Evolutionary conservation across 441 rosid species (phyloP), one percentile per base, ranked within the genome.

Genomic region (Brassica hybrid): DNA sequence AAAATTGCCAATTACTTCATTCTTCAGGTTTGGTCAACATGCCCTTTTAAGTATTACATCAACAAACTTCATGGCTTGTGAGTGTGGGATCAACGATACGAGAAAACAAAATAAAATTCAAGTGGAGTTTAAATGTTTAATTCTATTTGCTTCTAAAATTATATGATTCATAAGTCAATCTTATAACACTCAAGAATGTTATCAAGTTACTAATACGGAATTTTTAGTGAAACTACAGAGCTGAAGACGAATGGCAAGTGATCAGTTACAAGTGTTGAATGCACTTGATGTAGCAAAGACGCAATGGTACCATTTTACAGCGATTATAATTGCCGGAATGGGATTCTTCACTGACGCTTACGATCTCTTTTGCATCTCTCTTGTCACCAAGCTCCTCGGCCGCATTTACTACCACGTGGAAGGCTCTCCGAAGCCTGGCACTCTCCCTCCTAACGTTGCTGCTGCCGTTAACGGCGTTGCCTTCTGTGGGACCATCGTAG

Each of bases 101-200:
- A 62, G 68, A 30, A 34, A 34, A 34, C 9, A 34, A 32, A 41
- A 12, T 3, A n/a, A 67, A n/a, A 50, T 48, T 19, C 59, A 58
- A 60, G 56, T 43, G 59, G 30, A 13, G 32, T 23, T 17, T 76
- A 57, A 70, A 36, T 34, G 54, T 57, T 57, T 36, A 62, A 11
- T 69, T 69, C 48, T 54, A 16, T 63, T 16, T 63, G 58, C 5
- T 17, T 63, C 45, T 36, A 14, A 23, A 54, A 56, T 43, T 48
- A 48, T 48, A 48, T 48, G 54, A 13, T 48, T 48, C 7, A 48
- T 48, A 11, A 11, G n/a, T 41, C 48, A 41, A 41, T 41, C 48
- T 41, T 41, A 41, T 41, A 12, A 41, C 48, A 41, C 11, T 41
- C 48, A 41, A 41, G 48, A 41, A 41, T 48, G 54, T 3, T 48